A percentile compares a stretch with the other conserved stretches of the same genome.
Conservation (phyloP, 805 yeast genomes). For the Barnettozyma sp. region DNA sequence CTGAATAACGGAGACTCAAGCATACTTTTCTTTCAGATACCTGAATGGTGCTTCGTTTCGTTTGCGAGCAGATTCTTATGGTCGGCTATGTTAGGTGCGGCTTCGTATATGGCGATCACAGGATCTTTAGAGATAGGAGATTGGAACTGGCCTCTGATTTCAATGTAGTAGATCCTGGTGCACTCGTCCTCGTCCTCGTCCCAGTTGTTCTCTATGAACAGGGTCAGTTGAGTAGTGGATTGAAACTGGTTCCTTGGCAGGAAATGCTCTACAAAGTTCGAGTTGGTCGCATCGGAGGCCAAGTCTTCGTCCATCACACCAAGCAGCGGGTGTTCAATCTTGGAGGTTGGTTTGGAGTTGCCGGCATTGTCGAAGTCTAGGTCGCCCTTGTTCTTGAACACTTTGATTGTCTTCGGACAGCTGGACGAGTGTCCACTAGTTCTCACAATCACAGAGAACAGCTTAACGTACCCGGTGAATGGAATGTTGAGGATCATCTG, state of each 20-base stretch:
- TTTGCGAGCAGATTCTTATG: constrained; percentile 41
- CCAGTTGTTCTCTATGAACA: constrained; percentile 65
- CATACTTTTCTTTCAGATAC: constrained; percentile 13
- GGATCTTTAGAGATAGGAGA: constrained; percentile 58
- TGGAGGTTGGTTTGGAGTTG: constrained; percentile 41
- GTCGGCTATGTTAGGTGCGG: constrained; percentile 90
- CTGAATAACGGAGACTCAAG: too few relatives aligned
- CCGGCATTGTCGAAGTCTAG: constrained; percentile 67
- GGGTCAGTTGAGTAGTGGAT: constrained; percentile 57
- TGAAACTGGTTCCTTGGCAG: constrained; percentile 71
- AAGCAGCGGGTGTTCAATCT: constrained; percentile 56
- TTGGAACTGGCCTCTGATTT: constrained; percentile 64
- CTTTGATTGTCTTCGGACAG: constrained; percentile 63
- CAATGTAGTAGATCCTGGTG: constrained; percentile 59
- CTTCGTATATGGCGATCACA: constrained; percentile 71
- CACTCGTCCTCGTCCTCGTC: constrained; percentile 53
- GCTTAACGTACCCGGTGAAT: constrained; percentile 65
- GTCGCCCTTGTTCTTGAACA: constrained; percentile 63
- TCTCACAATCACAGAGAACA: constrained; percentile 67
- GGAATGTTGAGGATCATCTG: constrained; percentile 77
- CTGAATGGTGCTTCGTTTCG: constrained; percentile 16
- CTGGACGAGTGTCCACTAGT: constrained; percentile 47
- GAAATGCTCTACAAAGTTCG: constrained; percentile 69
- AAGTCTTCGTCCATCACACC: constrained; percentile 45
- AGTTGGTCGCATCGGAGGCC: constrained; percentile 30